These are phyloP conservation scores for Knoxia roxburghii DNA, from an alignment of 257 asterid genomes.

Conservation along the genomic window DNA sequence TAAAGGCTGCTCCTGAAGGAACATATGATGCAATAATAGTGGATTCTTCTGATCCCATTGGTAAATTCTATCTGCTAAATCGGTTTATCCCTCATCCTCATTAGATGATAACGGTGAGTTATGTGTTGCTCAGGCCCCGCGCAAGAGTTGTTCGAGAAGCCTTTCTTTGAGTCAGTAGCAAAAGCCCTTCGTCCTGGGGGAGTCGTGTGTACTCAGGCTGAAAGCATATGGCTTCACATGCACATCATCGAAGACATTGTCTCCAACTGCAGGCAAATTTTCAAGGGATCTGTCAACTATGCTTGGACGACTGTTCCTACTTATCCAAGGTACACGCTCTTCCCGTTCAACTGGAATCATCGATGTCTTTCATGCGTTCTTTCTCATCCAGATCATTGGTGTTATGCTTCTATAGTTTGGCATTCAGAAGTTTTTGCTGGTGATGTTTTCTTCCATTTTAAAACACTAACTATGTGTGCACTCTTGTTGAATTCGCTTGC, in stretches of 20 bases:
- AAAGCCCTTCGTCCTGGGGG: slow-evolving; percentile 99
- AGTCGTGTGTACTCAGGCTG: slow-evolving; percentile 96
- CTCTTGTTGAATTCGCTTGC: slow-evolving; percentile 14
- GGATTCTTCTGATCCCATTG: slow-evolving; percentile 97
- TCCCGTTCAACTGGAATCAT: not conserved
- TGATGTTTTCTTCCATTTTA: not conserved
- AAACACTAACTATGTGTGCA: not conserved
- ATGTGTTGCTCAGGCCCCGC: slow-evolving; percentile 71
- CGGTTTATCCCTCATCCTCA: slow-evolving; percentile 1
- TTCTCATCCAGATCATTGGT: no score
- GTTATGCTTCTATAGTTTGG: not conserved
- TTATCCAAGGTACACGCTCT: slow-evolving; percentile 65
- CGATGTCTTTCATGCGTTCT: not conserved
- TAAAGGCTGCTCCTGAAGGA: slow-evolving; percentile 87
- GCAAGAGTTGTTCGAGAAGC: slow-evolving; percentile 92
- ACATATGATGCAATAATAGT: slow-evolving; percentile 91
- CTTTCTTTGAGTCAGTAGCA: slow-evolving; percentile 79
- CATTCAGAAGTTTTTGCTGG: not conserved
- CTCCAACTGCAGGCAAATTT: slow-evolving; percentile 77
- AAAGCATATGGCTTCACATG: slow-evolving; percentile 99
- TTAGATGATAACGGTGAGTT: not conserved
- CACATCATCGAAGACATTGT: slow-evolving; percentile 89
- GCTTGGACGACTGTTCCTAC: slow-evolving; percentile 99
- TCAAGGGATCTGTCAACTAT: slow-evolving; percentile 93
- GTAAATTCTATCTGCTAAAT: slow-evolving; percentile 27